Conservation (phyloP, 148 eudicot species). For the Cornus florida region DNA sequence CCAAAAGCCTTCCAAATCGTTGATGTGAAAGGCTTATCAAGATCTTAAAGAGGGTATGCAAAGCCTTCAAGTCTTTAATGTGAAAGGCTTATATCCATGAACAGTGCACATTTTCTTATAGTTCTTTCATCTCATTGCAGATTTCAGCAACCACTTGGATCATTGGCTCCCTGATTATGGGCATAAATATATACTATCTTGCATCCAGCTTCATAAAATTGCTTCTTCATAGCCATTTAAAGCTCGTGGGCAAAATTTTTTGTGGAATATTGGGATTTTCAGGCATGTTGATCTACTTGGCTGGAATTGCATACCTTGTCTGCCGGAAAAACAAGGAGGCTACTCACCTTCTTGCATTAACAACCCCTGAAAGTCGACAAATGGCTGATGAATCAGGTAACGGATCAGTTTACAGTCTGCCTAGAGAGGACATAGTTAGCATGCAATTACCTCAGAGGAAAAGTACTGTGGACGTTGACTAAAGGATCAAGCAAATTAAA, state of each 20-base stretch:
- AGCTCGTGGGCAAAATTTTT: conserved; percentile 44
- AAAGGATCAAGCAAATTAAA: conserved; percentile 1
- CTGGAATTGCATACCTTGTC: conserved; percentile 68
- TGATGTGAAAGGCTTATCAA: background rate
- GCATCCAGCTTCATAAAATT: conserved; percentile 62
- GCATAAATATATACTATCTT: conserved; percentile 79
- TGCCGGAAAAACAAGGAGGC: conserved; percentile 69
- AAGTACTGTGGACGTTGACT: conserved; percentile 26
- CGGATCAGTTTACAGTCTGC: conserved; percentile 26
- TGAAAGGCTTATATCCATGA: background rate
- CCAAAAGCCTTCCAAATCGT: background rate
- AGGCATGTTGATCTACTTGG: conserved; percentile 65
- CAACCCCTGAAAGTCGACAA: conserved; percentile 41
- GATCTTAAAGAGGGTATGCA: background rate
- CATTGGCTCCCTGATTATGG: conserved; percentile 88
- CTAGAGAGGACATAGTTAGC: conserved; percentile 77
- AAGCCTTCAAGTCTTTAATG: background rate
- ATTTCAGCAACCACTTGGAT: conserved; percentile 80
- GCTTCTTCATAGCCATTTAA: conserved; percentile 60
- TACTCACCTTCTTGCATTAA: conserved; percentile 55
- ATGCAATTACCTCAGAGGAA: conserved; percentile 86
- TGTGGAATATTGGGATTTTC: conserved; percentile 71
- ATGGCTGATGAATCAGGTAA: conserved; percentile 16
- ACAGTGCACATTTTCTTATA: background rate
- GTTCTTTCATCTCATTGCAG: conserved; percentile 33